Percentiles rank a stretch among this genome's conserved stretches.
Evolutionary conservation across 768 basidiomycete species (phyloP).

Genomic region (Auriculariales sp.): DNA sequence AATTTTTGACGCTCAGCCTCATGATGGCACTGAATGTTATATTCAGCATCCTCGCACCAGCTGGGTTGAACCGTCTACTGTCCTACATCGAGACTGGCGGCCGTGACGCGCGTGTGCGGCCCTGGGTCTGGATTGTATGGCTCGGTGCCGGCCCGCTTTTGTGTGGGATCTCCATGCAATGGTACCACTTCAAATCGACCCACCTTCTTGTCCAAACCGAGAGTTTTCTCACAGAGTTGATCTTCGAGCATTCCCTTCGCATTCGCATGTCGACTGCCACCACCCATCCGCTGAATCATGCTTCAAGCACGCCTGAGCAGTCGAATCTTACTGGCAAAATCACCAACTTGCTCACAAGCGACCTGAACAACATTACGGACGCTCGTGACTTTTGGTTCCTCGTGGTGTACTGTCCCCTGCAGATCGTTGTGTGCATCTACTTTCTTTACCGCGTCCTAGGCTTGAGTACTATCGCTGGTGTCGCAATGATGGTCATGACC

Average conservation of each 20-base stretch:
- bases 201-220: conserved; percentile 30
- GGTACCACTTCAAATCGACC: conserved; percentile 30
- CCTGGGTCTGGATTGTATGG: conserved; percentile 54
- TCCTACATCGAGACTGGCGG: conserved; percentile 44
- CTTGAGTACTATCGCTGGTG: conserved; percentile 35
- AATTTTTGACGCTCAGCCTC: conserved; percentile 7
- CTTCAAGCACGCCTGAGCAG: too few species aligned
- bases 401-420: conserved; percentile 11
- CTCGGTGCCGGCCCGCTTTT: conserved; percentile 34
- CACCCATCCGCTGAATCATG: conserved; percentile 35
- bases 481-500: conserved; percentile 34
- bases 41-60: conserved; percentile 15
- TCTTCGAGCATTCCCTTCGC: conserved; percentile 82
- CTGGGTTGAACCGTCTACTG: conserved; percentile 18
- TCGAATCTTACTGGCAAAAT: conserved; percentile 22
- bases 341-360: conserved; percentile 16
- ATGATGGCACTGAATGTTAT: conserved; percentile 9
- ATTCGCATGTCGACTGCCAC: conserved; percentile 34
- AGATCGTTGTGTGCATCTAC: conserved; percentile 19
- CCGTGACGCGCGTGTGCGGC: conserved; percentile 31
- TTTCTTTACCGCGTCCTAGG: conserved; percentile 17
- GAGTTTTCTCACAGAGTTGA: conserved; percentile 41
- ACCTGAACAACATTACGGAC: conserved; percentile 2
- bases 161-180: conserved; percentile 31
- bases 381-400: not conserved